Base-by-base conservation (phyloP, 2,329 filamentous ascomycete genomes). In the Cladophialophora yegresii region DNA sequence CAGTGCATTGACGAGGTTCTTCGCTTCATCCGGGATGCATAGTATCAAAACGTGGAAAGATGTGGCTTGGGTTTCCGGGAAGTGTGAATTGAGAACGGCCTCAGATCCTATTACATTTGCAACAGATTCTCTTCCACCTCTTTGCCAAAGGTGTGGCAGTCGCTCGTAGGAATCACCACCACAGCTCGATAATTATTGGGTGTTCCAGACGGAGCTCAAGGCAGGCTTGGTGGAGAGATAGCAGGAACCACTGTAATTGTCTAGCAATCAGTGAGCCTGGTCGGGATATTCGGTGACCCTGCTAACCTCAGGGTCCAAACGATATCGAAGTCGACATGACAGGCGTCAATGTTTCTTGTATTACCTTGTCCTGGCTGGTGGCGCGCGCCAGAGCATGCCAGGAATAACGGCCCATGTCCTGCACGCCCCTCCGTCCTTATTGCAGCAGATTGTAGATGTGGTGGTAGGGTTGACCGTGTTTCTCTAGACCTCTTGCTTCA, bases 361-460 rank as follows among this genome's bases (percentile, higher is more conserved):
- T n/a, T n/a, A n/a, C n/a, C n/a, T n/a, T n/a, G n/a, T n/a, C n/a
- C n/a, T n/a, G n/a, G n/a, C 49, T 10, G 26, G 26, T 50, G 28
- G 16, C 53, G 32, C 16, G 58, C 54, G 47, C 58, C 28, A 22
- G 45, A 26, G 4, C 45, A 61, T 16, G 58, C 58, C 22, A 61
- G 58, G 22, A 50, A 50, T 26, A 61, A 43, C 6, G 47, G 47
- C 53, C 58, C 58, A 61, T 8, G 9, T 61, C 28, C 58, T 28
- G 6, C 45, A 51, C 22, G 58, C 53, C 9, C 26, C n/a, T 20
- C 58, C 58, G 30, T 13, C n/a, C 32, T 3, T 13, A n/a, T 61
- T 47, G 36, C 58, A 53, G 45, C 58, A 61, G 16, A 61, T 40
- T 40, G 22, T 51, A 23, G 58, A 61, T 36, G 58, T n/a, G 2